Evolutionary conservation across 495 filamentous ascomycete species (phyloP), one percentile per base, ranked within the genome.

Genomic region (Neurospora discreta): DNA sequence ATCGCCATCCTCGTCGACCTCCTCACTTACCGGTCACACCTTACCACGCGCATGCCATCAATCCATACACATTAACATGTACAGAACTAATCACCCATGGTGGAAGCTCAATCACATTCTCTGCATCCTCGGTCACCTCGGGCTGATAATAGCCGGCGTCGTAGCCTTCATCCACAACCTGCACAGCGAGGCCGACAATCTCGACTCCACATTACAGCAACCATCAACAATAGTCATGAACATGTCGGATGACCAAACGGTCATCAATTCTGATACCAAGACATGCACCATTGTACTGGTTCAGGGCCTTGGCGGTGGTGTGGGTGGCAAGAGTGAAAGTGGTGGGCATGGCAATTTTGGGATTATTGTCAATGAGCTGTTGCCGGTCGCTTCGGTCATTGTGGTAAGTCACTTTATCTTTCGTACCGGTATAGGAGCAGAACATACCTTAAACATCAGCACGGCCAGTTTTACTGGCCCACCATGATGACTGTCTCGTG

Each of bases 71-170:
- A 30, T 9, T 69, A 73, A n/a, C 72, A 79, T 79, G 78, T 77
- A 78, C n/a, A 68, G 72, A 67, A 77, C 78, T 18, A 78, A 72
- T n/a, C 69, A 80, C 68, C 76, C 71, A 16, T 36, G 72, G 71
- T 80, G 78, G 78, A 80, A 78, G 71, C n/a, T 75, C 23, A 71
- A 72, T 38, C 78, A 80, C 46, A 38, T 75, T 20, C 74, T 74
- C 16, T 73, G 70, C 60, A 78, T 77, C n/a, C 71, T 78, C 11
- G 72, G 69, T 18, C 77, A 80, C 36, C 73, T 80, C 7, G 74
- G 74, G 2, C 74, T 80, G 39, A 46, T 74, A 13, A 72, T 73
- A 33, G 74, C 71, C 5, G 74, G 70, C 8, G 68, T 74, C 13
- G 58, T 76, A 13, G 68, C 74, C 36, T 77, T 74, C 33, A 38